Evolutionary conservation across 2,329 filamentous ascomycete species (phyloP).

Genomic region (Phaeosphaeriaceae sp.): DNA sequence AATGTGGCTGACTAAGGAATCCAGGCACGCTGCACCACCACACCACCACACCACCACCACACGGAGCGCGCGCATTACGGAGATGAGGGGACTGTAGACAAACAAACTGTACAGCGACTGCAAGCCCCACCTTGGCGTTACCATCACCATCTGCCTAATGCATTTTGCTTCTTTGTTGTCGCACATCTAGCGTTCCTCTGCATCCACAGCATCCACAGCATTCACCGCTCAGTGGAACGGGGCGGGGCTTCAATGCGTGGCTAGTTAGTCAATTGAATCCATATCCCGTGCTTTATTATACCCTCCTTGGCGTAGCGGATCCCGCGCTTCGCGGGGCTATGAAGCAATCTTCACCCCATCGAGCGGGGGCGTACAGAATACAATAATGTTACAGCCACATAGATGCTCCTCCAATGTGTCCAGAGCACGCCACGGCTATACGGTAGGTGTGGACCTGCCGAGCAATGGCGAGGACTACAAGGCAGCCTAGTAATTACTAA

Average conservation of each 20-base stretch:
- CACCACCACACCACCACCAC: no score
- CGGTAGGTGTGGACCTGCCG: slow-evolving; percentile 12
- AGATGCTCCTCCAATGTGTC: background rate
- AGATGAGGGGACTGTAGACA: no score
- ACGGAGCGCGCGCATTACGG: no score
- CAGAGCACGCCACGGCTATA: slow-evolving; percentile 7
- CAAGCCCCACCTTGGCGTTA: slow-evolving; percentile 3
- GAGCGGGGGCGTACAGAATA: slow-evolving; percentile 13
- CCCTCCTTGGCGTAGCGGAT: slow-evolving; percentile 14
- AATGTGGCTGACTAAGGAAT: slow-evolving; percentile 2
- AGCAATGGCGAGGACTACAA: slow-evolving; percentile 5
- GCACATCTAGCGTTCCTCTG: slow-evolving; percentile 8
- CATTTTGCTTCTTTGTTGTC: slow-evolving; percentile 3
- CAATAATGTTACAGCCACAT: slow-evolving; percentile 14
- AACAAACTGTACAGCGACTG: no score
- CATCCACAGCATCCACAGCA: slow-evolving; percentile 3
- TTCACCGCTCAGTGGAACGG: slow-evolving; percentile 20
- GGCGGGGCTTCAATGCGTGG: slow-evolving; percentile 1
- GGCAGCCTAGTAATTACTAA: background rate
- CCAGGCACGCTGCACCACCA: background rate
- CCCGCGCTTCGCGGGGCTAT: slow-evolving; percentile 13
- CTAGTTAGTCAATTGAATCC: slow-evolving; percentile 4
- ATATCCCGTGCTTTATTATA: slow-evolving; percentile 9
- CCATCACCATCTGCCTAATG: background rate
- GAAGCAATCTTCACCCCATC: background rate